Percentiles rank a stretch among this genome's conserved stretches.
Evolutionary conservation across 2,329 filamentous ascomycete species (phyloP).

Genomic region (Teratosphaeria nubilosa): DNA sequence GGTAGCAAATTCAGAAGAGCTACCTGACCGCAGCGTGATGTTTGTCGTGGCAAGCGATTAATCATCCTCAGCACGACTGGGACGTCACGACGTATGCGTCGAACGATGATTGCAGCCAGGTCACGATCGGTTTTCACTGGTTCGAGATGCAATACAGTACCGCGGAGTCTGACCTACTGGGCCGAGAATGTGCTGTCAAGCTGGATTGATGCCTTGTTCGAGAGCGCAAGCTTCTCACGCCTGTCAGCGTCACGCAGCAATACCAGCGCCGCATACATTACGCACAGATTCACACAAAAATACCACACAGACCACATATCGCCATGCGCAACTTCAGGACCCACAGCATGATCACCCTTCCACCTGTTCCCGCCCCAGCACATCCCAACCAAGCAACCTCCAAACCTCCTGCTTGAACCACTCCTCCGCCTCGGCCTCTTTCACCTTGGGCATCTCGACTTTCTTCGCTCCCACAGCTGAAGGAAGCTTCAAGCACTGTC

Average conservation of each 20-base stretch:
- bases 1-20: background rate
- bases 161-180: background rate
- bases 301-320: no score
- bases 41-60: background rate
- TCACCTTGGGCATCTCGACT: conserved; percentile 26
- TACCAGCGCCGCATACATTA: background rate
- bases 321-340: no score
- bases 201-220: background rate
- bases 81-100: background rate
- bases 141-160: background rate
- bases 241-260: background rate
- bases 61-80: background rate
- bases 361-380: conserved; percentile 23
- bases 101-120: background rate
- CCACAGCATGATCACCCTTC: background rate
- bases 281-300: background rate
- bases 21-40: background rate
- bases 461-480: conserved; percentile 8
- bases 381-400: conserved; percentile 49
- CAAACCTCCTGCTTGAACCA: conserved; percentile 50
- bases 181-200: background rate
- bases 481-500: conserved; percentile 34
- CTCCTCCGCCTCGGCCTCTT: conserved; percentile 30
- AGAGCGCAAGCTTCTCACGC: background rate
- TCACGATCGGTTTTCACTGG: background rate